phyloP scores from a whole-genome alignment of 2,329 filamentous ascomycete genomes.

The Fusarium bulbicola region DNA sequence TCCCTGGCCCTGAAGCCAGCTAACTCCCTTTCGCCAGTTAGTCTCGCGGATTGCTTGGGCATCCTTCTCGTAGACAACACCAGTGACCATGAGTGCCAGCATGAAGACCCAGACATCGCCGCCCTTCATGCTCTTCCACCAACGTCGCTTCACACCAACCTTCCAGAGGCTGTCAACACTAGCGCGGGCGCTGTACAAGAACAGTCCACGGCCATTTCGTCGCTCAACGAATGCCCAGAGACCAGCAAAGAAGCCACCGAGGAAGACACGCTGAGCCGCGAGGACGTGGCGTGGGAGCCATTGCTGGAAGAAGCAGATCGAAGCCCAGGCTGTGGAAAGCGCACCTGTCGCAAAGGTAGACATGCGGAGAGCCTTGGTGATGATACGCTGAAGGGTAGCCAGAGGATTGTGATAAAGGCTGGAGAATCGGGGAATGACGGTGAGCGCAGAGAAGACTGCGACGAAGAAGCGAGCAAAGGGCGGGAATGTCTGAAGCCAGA shows the following conservation, averaged over 20 bases:
- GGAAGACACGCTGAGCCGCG: constrained; percentile 86
- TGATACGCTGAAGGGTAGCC: constrained; percentile 70
- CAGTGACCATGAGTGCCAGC: constrained; percentile 78
- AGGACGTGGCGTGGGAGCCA: constrained; percentile 78
- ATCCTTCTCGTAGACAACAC: constrained; percentile 78
- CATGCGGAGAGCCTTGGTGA: constrained; percentile 76
- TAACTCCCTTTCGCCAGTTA: constrained; percentile 75
- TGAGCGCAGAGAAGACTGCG: constrained; percentile 74
- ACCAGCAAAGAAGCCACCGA: constrained; percentile 86
- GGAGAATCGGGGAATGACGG: constrained; percentile 73
- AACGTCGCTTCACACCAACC: constrained; percentile 87
- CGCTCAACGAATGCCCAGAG: constrained; percentile 84
- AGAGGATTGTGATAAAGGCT: constrained; percentile 75
- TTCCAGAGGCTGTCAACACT: constrained; percentile 90
- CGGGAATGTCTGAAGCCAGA: constrained; percentile 86
- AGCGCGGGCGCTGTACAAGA: constrained; percentile 80
- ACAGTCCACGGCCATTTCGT: constrained; percentile 70
- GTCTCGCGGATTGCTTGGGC: constrained; percentile 73
- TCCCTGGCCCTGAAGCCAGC: constrained; percentile 78
- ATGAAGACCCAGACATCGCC: constrained; percentile 90
- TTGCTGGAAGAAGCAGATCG: constrained; percentile 87
- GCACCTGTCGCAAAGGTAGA: constrained; percentile 79
- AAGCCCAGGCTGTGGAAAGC: constrained; percentile 88
- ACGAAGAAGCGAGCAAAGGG: constrained; percentile 80
- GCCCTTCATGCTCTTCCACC: constrained; percentile 84